A percentile compares a stretch with the other conserved stretches of the same genome.
phyloP scores from a whole-genome alignment of 148 eudicot genomes.

The Fagopyrum esculentum region DNA sequence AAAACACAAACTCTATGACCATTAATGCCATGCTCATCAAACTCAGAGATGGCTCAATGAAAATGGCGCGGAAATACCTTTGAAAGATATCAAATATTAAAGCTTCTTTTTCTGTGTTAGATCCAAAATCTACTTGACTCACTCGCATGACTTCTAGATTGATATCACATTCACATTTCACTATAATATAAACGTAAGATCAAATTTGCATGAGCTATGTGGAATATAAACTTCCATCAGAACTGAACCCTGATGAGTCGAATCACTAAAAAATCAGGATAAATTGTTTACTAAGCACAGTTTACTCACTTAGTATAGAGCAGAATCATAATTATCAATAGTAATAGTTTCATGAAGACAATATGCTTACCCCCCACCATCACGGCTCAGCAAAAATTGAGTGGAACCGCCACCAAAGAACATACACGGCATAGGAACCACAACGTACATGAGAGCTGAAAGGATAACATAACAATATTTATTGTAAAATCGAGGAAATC shows the following conservation, averaged over 20 bases:
- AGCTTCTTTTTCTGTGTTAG: background rate
- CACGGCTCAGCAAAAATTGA: slow-evolving; percentile 79
- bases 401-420: slow-evolving; percentile 99
- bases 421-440: slow-evolving; percentile 96
- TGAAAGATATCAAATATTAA: too few relatives aligned
- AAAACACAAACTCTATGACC: too few relatives aligned
- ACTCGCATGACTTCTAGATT: background rate
- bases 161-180: background rate
- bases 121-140: background rate
- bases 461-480: slow-evolving; percentile 6
- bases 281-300: background rate
- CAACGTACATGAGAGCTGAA: slow-evolving; percentile 94
- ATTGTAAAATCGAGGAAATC: background rate
- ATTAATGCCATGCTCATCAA: too few relatives aligned
- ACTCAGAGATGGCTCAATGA: too few relatives aligned
- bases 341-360: background rate
- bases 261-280: background rate
- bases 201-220: background rate
- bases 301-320: background rate
- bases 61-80: too few relatives aligned
- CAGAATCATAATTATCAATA: background rate
- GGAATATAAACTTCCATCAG: background rate
- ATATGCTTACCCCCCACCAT: slow-evolving; percentile 89
- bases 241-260: background rate
- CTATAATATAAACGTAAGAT: background rate